A percentile compares a stretch with the other conserved stretches of the same genome.
phyloP scores from a whole-genome alignment of 1,139 yeast genomes.

The Candida glucosophila region DNA sequence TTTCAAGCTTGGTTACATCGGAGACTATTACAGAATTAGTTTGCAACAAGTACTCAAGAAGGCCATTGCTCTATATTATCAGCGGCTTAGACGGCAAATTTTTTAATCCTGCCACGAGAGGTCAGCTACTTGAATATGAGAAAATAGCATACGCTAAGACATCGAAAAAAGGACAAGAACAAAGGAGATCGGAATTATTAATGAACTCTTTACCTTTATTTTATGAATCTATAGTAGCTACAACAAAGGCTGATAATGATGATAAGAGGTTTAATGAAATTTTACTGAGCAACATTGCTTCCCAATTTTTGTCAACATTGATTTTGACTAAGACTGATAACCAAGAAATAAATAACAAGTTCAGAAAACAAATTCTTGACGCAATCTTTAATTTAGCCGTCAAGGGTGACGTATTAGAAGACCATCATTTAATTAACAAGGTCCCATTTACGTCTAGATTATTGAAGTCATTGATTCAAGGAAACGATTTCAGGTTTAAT shows the following conservation, averaged over 20 bases:
- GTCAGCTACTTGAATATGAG: slow-evolving; percentile 52
- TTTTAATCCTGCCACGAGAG: slow-evolving; percentile 63
- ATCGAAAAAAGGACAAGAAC: slow-evolving; percentile 77
- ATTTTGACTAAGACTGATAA: slow-evolving; percentile 46
- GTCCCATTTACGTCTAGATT: slow-evolving; percentile 70
- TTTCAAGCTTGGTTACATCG: slow-evolving; percentile 45
- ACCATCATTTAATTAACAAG: slow-evolving; percentile 55
- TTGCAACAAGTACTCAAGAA: slow-evolving; percentile 71
- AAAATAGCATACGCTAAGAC: slow-evolving; percentile 59
- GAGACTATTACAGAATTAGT: slow-evolving; percentile 52
- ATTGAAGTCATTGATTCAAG: slow-evolving; percentile 73
- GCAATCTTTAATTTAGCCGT: slow-evolving; percentile 46
- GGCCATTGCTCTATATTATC: slow-evolving; percentile 78
- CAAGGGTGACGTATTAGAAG: slow-evolving; percentile 67
- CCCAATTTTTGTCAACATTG: slow-evolving; percentile 76
- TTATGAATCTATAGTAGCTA: slow-evolving; percentile 44
- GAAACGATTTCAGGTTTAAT: slow-evolving; percentile 48
- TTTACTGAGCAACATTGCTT: slow-evolving; percentile 64
- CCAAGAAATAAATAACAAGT: slow-evolving; percentile 32
- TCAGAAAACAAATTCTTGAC: slow-evolving; percentile 46
- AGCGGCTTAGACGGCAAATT: slow-evolving; percentile 77
- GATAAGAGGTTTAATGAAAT: slow-evolving; percentile 24
- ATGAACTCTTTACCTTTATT: slow-evolving; percentile 60
- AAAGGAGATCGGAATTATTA: slow-evolving; percentile 64
- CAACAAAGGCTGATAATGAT: slow-evolving; percentile 21